A percentile compares a stretch with the other conserved stretches of the same genome.
Evolutionary conservation across 306 rosid genomes (phyloP).

Genomic region (Cyamopsis tetragonoloba): DNA sequence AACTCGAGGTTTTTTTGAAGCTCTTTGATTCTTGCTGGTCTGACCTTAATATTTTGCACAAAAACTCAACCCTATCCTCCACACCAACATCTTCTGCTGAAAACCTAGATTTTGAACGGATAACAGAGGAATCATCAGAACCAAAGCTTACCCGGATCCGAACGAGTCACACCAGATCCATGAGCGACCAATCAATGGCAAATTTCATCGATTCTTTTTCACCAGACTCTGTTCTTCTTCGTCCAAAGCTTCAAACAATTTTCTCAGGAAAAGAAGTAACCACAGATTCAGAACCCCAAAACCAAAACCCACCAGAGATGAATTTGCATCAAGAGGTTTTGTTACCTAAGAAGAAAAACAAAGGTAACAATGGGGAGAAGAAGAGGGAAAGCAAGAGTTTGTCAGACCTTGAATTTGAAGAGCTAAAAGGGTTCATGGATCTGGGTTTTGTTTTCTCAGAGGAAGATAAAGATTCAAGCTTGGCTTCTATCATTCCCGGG

Average conservation of each 20-base stretch:
- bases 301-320: conserved; percentile 3
- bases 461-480: conserved; percentile 69
- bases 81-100: conserved; percentile 19
- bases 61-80: neutral
- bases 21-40: conserved; percentile 65
- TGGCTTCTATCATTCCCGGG: conserved; percentile 81
- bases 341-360: conserved; percentile 27
- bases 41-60: conserved; percentile 35
- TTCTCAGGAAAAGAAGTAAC: conserved; percentile 55
- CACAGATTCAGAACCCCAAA: conserved; percentile 25
- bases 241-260: conserved; percentile 46
- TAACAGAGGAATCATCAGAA: conserved; percentile 15
- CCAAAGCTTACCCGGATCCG: conserved; percentile 38
- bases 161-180: conserved; percentile 43
- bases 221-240: conserved; percentile 50
- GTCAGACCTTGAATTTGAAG: conserved; percentile 80
- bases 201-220: conserved; percentile 48
- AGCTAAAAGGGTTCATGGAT: conserved; percentile 94
- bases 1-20: conserved; percentile 35
- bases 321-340: neutral
- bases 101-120: conserved; percentile 26
- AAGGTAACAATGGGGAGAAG: neutral
- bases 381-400: conserved; percentile 63
- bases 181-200: conserved; percentile 59
- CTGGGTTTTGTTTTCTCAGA: conserved; percentile 88